Evolutionary conservation across 371 early-diverging fungal genomes (phyloP).

Genomic region (Mucor lusitanicus): DNA sequence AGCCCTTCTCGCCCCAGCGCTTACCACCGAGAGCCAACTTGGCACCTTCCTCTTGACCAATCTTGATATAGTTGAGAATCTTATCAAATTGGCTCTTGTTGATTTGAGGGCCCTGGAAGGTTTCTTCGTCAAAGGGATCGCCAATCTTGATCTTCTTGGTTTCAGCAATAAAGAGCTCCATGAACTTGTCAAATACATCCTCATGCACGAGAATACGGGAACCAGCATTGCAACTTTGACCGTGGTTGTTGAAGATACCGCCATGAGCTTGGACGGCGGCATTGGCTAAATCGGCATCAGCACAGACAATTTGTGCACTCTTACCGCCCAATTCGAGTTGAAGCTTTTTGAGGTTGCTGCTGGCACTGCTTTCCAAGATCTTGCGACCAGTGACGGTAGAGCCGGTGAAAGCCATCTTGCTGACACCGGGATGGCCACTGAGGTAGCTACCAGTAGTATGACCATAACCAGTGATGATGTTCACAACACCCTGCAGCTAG

Average conservation of each 20-base stretch:
- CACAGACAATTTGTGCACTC: conserved; percentile 83
- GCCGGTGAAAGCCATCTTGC: conserved; percentile 70
- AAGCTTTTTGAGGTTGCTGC: conserved; percentile 71
- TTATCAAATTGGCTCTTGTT: conserved; percentile 77
- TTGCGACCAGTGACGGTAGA: conserved; percentile 56
- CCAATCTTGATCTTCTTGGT: conserved; percentile 63
- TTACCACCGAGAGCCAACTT: conserved; percentile 69
- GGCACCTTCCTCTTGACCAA: conserved; percentile 64
- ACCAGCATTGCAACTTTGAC: conserved; percentile 91
- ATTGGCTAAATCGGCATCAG: conserved; percentile 79
- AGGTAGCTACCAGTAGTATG: conserved; percentile 39
- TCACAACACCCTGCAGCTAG: conserved; percentile 64
- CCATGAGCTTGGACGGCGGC: conserved; percentile 73
- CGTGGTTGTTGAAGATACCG: conserved; percentile 80
- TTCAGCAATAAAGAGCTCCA: conserved; percentile 64
- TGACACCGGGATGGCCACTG: conserved; percentile 40
- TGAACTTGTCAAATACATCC: conserved; percentile 71
- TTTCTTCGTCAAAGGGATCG: conserved; percentile 56
- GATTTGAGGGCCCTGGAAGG: conserved; percentile 76
- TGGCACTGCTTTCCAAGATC: conserved; percentile 56
- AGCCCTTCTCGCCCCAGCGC: conserved; percentile 69
- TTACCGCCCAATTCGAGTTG: conserved; percentile 94
- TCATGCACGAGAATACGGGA: conserved; percentile 85
- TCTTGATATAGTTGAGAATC: conserved; percentile 63
- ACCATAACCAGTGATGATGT: conserved; percentile 60